phyloP scores from a whole-genome alignment of 495 filamentous ascomycete species.

The Thozetella sp. region DNA sequence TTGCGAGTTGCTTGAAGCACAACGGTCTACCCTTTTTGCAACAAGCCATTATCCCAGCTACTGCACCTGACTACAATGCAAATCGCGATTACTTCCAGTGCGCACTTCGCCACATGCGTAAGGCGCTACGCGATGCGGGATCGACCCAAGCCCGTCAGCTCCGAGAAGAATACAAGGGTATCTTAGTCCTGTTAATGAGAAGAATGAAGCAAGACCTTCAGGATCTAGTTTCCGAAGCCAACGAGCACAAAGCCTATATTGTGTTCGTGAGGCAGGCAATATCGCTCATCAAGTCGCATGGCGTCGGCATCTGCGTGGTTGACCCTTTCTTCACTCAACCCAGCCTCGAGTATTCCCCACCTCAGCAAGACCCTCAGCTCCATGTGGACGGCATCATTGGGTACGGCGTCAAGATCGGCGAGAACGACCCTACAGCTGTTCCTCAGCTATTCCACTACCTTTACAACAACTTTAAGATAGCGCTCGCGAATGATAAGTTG shows the following conservation, averaged over 20 bases:
- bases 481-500: slow-evolving; percentile 39
- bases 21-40: slow-evolving; percentile 31
- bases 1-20: slow-evolving; percentile 35
- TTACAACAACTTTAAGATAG: slow-evolving; percentile 50
- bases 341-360: slow-evolving; percentile 47
- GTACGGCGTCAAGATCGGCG: slow-evolving; percentile 45
- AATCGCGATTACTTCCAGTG: slow-evolving; percentile 37
- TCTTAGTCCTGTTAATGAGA: slow-evolving; percentile 43
- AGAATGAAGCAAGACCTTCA: slow-evolving; percentile 47
- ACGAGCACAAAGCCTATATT: slow-evolving; percentile 39
- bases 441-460: slow-evolving; percentile 52
- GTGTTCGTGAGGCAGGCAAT: slow-evolving; percentile 44
- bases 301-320: slow-evolving; percentile 39
- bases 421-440: slow-evolving; percentile 37
- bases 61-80: slow-evolving; percentile 37
- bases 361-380: slow-evolving; percentile 47
- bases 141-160: slow-evolving; percentile 17
- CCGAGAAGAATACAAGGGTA: slow-evolving; percentile 31
- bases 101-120: slow-evolving; percentile 43
- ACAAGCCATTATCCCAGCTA: slow-evolving; percentile 21
- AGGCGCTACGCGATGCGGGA: slow-evolving; percentile 25
- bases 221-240: slow-evolving; percentile 20
- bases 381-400: slow-evolving; percentile 48
- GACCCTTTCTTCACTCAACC: slow-evolving; percentile 49
- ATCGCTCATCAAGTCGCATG: slow-evolving; percentile 46